Conservation (phyloP, 2,329 filamentous ascomycete species). For the Sphaceloma murrayae region DNA sequence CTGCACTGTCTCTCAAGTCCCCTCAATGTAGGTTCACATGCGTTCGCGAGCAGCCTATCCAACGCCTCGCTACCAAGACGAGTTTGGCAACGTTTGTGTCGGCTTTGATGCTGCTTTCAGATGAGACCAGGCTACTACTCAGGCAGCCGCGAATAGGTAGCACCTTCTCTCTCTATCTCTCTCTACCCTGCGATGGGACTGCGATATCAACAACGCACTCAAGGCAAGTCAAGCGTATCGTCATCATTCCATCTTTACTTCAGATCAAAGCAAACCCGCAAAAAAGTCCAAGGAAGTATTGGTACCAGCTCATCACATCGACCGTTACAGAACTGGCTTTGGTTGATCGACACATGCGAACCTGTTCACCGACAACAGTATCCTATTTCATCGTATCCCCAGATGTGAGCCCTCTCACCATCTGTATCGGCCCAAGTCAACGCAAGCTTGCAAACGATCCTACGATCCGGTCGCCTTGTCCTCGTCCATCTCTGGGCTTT, state of each 20-base stretch:
- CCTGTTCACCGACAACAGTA: conserved; percentile 10
- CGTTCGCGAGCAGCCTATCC: background rate
- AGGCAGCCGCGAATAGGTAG: conserved; percentile 1
- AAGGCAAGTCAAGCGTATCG: background rate
- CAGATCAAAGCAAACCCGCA: background rate
- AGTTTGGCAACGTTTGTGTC: background rate
- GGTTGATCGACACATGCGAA: background rate
- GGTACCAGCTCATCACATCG: background rate
- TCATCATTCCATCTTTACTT: background rate
- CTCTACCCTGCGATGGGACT: background rate
- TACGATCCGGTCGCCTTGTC: no score
- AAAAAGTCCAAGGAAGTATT: background rate
- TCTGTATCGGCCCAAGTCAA: background rate
- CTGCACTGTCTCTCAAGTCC: no score
- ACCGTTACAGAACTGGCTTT: background rate
- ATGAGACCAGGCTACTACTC: background rate
- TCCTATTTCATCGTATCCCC: background rate
- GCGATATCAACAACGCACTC: no score
- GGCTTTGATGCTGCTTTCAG: background rate
- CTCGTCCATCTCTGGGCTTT: no score
- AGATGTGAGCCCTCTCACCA: background rate
- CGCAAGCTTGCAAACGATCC: background rate
- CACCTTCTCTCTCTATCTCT: background rate
- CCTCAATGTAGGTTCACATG: no score
- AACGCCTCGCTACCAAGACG: background rate